Conservation (phyloP, 768 basidiomycete genomes). For the Termitomyces sp. region DNA sequence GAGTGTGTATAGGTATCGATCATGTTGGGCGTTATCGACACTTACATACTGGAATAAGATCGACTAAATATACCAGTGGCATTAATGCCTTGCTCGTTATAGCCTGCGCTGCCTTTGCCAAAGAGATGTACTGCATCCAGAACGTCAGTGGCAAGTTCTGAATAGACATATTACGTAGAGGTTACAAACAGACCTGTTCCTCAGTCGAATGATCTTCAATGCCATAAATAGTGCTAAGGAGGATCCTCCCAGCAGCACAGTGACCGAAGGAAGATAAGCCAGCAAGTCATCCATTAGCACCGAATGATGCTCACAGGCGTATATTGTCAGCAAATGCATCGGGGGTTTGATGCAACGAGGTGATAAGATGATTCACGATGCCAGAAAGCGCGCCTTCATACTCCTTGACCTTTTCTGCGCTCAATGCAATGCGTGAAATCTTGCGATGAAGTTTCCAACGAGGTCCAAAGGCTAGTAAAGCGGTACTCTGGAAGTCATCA, state of each 20-base stretch:
- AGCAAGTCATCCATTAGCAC: no score
- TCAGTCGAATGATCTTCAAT: background rate
- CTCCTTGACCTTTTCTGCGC: background rate
- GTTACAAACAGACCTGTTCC: background rate
- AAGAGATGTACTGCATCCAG: no score
- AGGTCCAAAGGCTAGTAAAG: background rate
- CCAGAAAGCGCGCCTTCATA: background rate
- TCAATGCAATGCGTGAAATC: background rate
- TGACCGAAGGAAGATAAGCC: no score
- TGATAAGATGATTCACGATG: background rate
- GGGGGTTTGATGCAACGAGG: background rate
- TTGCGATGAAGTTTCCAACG: slow-evolving; percentile 1
- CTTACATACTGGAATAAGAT: no score
- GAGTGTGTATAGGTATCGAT: no score
- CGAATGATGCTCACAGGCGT: background rate
- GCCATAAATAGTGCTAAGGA: background rate
- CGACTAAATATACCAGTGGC: no score
- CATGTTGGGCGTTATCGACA: no score
- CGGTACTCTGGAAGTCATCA: no score
- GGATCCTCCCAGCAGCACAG: background rate
- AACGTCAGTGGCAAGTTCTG: no score
- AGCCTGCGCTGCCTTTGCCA: no score
- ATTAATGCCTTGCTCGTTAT: no score
- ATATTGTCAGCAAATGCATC: background rate
- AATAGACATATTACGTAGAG: no score